These are phyloP conservation scores for Spergularia marina DNA, from an alignment of 148 eudicot genomes.

Conservation along the genomic window DNA sequence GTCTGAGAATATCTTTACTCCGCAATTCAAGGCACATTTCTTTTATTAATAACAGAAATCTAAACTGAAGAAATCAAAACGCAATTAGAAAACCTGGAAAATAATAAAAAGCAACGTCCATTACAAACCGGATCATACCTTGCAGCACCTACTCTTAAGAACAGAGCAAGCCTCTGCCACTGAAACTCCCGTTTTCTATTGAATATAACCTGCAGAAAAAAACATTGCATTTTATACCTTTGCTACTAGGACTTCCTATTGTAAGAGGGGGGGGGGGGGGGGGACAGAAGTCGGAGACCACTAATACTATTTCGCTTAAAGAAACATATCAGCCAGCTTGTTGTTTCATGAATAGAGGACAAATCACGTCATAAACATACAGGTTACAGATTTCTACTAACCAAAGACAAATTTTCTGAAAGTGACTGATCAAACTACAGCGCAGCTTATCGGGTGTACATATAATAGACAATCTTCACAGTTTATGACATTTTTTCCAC, in stretches of 20 bases:
- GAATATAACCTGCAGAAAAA: conserved; percentile 63
- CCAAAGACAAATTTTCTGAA: background rate
- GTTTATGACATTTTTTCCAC: no score
- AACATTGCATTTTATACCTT: background rate
- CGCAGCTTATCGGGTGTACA: no score
- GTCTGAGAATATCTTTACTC: no score
- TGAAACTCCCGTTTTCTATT: conserved; percentile 76
- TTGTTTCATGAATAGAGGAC: background rate
- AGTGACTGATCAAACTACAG: background rate
- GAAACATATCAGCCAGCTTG: background rate
- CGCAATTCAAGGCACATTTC: no score
- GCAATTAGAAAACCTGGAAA: background rate
- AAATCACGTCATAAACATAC: conserved; percentile 7
- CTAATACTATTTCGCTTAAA: background rate
- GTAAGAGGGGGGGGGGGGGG: background rate
- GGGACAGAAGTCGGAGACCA: background rate
- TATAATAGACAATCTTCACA: no score
- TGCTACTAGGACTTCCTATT: background rate
- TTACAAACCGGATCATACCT: conserved; percentile 37
- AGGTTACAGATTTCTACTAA: background rate
- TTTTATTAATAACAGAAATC: no score
- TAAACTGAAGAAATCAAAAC: background rate
- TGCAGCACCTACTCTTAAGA: conserved; percentile 73
- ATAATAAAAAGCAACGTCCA: background rate
- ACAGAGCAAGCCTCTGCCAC: conserved; percentile 77